Evolutionary conservation across 352 stramenopile genomes (phyloP).

Genomic region (Globisporangium parvum): DNA sequence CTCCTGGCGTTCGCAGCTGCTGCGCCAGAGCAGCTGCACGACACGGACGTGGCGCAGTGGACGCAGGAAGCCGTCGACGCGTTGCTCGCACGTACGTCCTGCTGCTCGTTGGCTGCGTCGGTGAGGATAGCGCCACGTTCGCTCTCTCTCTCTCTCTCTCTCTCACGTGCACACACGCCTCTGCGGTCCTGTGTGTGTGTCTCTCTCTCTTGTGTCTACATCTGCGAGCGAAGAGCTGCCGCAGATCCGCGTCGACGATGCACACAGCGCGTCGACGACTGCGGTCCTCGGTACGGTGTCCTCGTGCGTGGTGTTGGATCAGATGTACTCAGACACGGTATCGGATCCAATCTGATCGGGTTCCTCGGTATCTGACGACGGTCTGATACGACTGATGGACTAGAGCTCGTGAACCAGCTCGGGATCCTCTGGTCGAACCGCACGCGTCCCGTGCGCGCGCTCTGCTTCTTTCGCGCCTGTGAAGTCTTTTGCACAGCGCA

Average conservation of each 20-base stretch:
- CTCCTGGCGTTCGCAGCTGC: conserved; percentile 27
- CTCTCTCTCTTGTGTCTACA: background rate
- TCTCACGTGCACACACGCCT: no score
- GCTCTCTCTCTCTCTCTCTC: background rate
- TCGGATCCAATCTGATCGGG: no score
- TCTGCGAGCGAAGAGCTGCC: conserved; percentile 20
- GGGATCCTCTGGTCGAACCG: conserved; percentile 70
- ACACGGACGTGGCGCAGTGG: no score
- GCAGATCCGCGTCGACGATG: conserved; percentile 9
- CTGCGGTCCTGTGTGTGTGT: background rate
- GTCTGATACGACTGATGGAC: no score
- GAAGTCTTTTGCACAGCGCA: conserved; percentile 15
- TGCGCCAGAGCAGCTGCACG: conserved; percentile 10
- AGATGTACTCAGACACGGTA: no score
- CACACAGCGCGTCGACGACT: conserved; percentile 14
- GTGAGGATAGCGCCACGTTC: no score
- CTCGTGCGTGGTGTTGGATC: background rate
- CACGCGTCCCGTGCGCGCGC: conserved; percentile 28
- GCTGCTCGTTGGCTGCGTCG: no score
- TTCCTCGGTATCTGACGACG: no score
- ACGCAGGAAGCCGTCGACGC: conserved; percentile 11
- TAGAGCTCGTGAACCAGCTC: conserved; percentile 53
- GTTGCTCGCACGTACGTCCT: conserved; percentile 1
- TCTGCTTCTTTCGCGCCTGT: conserved; percentile 52
- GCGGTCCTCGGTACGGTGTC: conserved; percentile 15